Conservation (phyloP, 2,329 filamentous ascomycete genomes). For the Daldinia eschscholtzii region DNA sequence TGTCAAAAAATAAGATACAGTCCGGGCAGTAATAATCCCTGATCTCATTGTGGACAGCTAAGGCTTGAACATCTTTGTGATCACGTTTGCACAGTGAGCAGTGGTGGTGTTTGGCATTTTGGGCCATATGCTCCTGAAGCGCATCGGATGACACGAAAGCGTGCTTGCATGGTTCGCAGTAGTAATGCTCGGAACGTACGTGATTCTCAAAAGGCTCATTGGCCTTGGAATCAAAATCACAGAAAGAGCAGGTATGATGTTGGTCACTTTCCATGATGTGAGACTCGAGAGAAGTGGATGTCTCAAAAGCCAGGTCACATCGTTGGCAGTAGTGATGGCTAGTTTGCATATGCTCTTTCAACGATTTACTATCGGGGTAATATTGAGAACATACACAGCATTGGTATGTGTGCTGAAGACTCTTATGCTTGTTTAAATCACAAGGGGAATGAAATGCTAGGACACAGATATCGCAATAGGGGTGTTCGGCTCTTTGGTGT, state of each 20-base stretch:
- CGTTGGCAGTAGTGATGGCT: slow-evolving; percentile 14
- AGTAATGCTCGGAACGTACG: not conserved
- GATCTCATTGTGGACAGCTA: not conserved
- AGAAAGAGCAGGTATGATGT: not conserved
- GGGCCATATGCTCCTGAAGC: not conserved
- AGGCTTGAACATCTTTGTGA: not conserved
- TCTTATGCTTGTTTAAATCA: not conserved
- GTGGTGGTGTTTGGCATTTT: not conserved
- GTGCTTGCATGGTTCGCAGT: not conserved
- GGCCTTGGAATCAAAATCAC: not conserved
- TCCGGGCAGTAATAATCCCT: not conserved
- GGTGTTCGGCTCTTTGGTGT: slow-evolving; percentile 15
- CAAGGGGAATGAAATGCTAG: not conserved
- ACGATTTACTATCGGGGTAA: not conserved
- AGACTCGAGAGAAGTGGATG: not conserved
- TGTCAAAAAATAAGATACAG: not conserved
- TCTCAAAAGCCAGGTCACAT: slow-evolving; percentile 14
- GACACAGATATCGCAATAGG: slow-evolving; percentile 14
- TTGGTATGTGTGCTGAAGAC: not conserved
- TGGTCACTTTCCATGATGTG: not conserved
- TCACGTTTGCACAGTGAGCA: slow-evolving; percentile 1
- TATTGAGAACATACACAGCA: not conserved
- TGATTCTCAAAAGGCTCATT: not conserved
- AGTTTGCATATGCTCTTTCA: not conserved
- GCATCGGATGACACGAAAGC: not conserved